Percentiles rank a stretch among this genome's conserved stretches.
These are phyloP conservation scores for Entomortierella parvispora DNA, from an alignment of 192 early-diverging fungal species.

Conservation along the genomic window DNA sequence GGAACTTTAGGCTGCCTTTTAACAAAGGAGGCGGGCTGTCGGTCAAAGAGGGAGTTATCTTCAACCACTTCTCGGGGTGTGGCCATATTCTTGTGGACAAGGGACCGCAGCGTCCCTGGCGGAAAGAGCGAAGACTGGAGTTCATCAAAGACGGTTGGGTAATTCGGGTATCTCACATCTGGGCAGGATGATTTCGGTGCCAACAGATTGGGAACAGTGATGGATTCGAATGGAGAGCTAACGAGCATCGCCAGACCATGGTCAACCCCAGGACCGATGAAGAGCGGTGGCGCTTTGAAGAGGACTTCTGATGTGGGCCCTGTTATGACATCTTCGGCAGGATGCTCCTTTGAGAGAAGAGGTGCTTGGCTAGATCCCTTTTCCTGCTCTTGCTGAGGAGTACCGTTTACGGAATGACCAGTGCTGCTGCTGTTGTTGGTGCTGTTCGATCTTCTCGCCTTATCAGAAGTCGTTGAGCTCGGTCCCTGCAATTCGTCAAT, in stretches of 20 bases:
- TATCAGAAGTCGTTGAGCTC: too few relatives aligned
- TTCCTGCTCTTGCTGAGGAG: too few relatives aligned
- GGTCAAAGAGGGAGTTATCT: constrained; percentile 25
- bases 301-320: constrained; percentile 17
- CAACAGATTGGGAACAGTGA: constrained; percentile 4
- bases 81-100: constrained; percentile 32
- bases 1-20: too few relatives aligned
- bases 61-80: constrained; percentile 41
- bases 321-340: too few relatives aligned
- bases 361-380: too few relatives aligned
- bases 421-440: too few relatives aligned
- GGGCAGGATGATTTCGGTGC: constrained; percentile 18
- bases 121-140: constrained; percentile 50
- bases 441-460: too few relatives aligned
- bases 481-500: too few relatives aligned
- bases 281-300: constrained; percentile 22
- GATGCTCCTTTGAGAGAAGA: too few relatives aligned
- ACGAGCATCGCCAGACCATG: not conserved
- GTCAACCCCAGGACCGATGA: not conserved
- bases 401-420: too few relatives aligned
- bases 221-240: constrained; percentile 6
- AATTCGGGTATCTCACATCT: constrained; percentile 35
- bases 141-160: constrained; percentile 45
- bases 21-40: too few relatives aligned
- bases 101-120: constrained; percentile 31